phyloP scores from a whole-genome alignment of 2,329 filamentous ascomycete genomes.

The Penicillium sp. region DNA sequence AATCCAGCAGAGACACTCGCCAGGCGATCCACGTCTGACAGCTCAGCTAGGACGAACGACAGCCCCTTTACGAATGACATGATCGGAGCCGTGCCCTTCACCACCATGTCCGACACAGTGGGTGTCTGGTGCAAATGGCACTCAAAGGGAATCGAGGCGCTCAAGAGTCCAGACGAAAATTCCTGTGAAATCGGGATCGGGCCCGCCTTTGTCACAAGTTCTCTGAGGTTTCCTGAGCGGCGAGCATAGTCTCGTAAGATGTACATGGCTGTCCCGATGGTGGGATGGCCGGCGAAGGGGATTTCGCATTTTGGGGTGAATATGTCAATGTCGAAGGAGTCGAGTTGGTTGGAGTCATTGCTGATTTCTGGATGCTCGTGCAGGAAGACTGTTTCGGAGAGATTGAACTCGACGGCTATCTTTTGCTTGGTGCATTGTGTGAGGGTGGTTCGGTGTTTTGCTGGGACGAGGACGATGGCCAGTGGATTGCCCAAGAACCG shows the following conservation, averaged over 20 bases:
- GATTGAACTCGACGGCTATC: constrained; percentile 55
- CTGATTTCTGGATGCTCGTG: constrained; percentile 33
- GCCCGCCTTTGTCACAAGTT: constrained; percentile 49
- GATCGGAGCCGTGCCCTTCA: constrained; percentile 25
- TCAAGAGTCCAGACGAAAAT: constrained; percentile 61
- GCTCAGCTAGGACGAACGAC: constrained; percentile 61
- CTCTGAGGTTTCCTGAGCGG: constrained; percentile 38
- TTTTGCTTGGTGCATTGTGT: constrained; percentile 49
- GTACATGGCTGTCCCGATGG: constrained; percentile 49
- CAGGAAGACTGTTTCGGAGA: constrained; percentile 55
- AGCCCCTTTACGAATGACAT: constrained; percentile 27
- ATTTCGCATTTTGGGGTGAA: constrained; percentile 50
- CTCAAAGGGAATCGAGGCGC: constrained; percentile 58
- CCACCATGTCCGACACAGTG: constrained; percentile 12
- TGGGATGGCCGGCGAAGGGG: constrained; percentile 56
- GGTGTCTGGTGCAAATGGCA: constrained; percentile 6
- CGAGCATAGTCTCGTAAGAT: constrained; percentile 36
- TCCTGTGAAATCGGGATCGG: constrained; percentile 45
- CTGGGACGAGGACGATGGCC: constrained; percentile 50
- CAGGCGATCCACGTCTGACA: constrained; percentile 59
- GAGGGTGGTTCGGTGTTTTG: constrained; percentile 12
- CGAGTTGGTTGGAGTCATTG: constrained; percentile 19
- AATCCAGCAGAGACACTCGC: constrained; percentile 16
- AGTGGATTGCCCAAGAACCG: constrained; percentile 53
- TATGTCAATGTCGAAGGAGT: constrained; percentile 45